Conservation (phyloP, 2,329 filamentous ascomycete species). For the Monascus ruber region DNA sequence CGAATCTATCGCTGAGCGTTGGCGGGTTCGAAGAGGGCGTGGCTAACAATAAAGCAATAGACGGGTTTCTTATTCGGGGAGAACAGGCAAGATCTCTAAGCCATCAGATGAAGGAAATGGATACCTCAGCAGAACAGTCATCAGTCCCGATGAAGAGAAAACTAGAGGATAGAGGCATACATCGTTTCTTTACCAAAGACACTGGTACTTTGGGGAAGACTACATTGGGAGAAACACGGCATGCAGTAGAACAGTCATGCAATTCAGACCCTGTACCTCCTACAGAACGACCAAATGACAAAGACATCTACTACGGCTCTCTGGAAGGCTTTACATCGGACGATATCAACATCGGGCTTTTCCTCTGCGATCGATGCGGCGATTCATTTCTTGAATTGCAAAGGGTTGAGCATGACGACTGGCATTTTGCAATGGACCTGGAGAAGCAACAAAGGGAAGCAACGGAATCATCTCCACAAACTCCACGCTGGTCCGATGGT, state of each 20-base stretch:
- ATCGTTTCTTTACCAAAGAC: conserved; percentile 46
- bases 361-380: conserved; percentile 56
- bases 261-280: background rate
- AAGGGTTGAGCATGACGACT: conserved; percentile 72
- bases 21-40: conserved; percentile 86
- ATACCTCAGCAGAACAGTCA: conserved; percentile 22
- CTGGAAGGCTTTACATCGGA: background rate
- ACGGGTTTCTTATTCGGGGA: conserved; percentile 65
- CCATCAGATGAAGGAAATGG: conserved; percentile 8
- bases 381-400: conserved; percentile 47
- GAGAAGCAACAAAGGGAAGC: conserved; percentile 50
- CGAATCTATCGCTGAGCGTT: conserved; percentile 79
- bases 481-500: conserved; percentile 5
- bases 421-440: conserved; percentile 86
- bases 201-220: conserved; percentile 4
- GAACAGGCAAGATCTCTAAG: conserved; percentile 42
- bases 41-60: conserved; percentile 74
- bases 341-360: conserved; percentile 9
- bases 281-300: background rate
- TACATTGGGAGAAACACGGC: background rate
- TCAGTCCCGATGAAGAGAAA: conserved; percentile 23
- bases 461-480: conserved; percentile 9
- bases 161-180: conserved; percentile 41
- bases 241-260: background rate
- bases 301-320: background rate